A percentile compares a stretch with the other conserved stretches of the same genome.
phyloP scores from a whole-genome alignment of 1,284 basidiomycete genomes.

The Vanrija sp. region DNA sequence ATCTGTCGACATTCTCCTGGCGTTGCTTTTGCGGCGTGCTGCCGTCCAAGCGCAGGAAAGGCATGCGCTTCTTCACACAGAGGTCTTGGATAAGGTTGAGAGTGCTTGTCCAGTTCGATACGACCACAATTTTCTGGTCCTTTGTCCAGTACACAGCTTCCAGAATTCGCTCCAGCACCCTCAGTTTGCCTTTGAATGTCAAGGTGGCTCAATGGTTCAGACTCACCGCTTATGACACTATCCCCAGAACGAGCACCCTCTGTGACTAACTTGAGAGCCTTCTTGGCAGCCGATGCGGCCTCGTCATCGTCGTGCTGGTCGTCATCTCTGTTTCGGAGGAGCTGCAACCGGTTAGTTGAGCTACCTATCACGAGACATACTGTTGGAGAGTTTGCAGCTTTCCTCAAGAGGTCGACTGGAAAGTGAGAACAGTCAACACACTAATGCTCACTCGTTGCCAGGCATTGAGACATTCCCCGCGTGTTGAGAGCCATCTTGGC shows the following conservation, averaged over 20 bases:
- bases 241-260: neutral
- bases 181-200: constrained; percentile 63
- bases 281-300: constrained; percentile 62
- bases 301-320: constrained; percentile 46
- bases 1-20: constrained; percentile 55
- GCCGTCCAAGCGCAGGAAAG: constrained; percentile 83
- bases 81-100: constrained; percentile 86
- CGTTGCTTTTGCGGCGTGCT: constrained; percentile 74
- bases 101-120: constrained; percentile 85
- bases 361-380: constrained; percentile 14
- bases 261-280: constrained; percentile 49
- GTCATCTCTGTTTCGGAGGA: constrained; percentile 69
- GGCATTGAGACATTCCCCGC: constrained; percentile 68
- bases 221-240: constrained; percentile 12
- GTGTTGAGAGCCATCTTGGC: constrained; percentile 59
- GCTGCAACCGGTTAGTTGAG: constrained; percentile 24
- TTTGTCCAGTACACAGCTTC: constrained; percentile 61
- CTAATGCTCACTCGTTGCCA: constrained; percentile 66
- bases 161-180: constrained; percentile 70
- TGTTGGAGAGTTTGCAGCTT: constrained; percentile 90
- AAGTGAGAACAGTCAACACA: neutral
- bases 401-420: constrained; percentile 58
- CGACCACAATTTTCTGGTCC: constrained; percentile 88
- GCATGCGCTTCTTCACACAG: constrained; percentile 71
- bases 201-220: neutral